Evolutionary conservation across 2,329 filamentous ascomycete genomes (phyloP), one percentile per base, ranked within the genome.

Genomic region (Aspergillus sp.): DNA sequence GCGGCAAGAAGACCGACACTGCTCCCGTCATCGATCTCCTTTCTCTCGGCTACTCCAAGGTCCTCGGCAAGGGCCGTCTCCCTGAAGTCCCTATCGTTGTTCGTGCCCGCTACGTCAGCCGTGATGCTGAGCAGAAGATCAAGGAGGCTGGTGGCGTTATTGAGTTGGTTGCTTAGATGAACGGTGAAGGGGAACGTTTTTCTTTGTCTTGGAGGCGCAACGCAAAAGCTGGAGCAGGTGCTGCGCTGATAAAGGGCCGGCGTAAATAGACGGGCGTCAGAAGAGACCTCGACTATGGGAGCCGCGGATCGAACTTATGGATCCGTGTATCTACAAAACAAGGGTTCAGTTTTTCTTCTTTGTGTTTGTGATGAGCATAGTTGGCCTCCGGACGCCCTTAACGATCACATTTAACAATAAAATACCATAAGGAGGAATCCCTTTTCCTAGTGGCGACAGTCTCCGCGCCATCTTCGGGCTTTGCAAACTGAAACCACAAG

Each of bases 71-170:
- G 88, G 95, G 95, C 81, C 89, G 93, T 76, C 84, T 98, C 74
- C 93, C 95, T 75, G 84, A 93, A 76, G 87, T 98, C 74, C 95
- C 95, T 70, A 81, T 99, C 73, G 91, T 99, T 74, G 93, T 99
- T 69, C 91, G 91, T 77, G 93, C 95, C 71, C 86, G 95, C 79
- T 98, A 92, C 85, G 90, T 99, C 82, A 92, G 88, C 86, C 90
- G 90, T 79, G 88, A 96, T 79, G 95, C 95, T 70, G 95, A 99
- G 89, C 86, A 91, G 84, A 99, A 99, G 90, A 97, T 99, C 82
- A 96, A 90, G 79, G 91, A 95, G 81, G 93, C 93, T 74, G 95
- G 95, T 80, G 93, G 93, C 82, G 90, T 96, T 75, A 84, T 96
- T 74, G 91, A 97, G 87, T 86, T 97, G 79, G 91, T 97, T 76